A percentile compares a stretch with the other conserved stretches of the same genome.
Evolutionary conservation across 805 yeast species (phyloP).

Genomic region (Teunomyces aglyptinius): DNA sequence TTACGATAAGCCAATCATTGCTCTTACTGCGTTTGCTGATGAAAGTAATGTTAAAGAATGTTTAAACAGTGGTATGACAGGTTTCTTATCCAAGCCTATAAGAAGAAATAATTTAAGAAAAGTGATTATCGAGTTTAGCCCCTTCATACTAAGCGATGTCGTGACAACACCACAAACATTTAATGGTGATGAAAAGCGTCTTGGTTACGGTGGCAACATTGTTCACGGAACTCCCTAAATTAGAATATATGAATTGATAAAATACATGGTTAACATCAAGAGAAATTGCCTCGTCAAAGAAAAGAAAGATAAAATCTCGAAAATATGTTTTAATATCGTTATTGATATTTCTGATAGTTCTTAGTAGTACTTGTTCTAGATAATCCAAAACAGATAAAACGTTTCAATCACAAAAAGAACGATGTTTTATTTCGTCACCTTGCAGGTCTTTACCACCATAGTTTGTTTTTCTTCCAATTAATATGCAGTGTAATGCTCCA

Average conservation of each 20-base stretch:
- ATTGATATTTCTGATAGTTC: no score
- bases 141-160: slow-evolving; percentile 29
- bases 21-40: slow-evolving; percentile 94
- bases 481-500: neutral
- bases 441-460: neutral
- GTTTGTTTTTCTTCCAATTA: neutral
- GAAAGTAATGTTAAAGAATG: slow-evolving; percentile 86
- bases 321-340: no score
- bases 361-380: neutral
- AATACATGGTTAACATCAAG: no score
- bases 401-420: no score
- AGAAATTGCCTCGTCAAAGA: no score
- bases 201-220: slow-evolving; percentile 16
- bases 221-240: neutral
- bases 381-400: neutral
- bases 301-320: no score
- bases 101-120: slow-evolving; percentile 65
- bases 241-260: neutral
- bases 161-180: slow-evolving; percentile 34
- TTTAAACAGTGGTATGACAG: slow-evolving; percentile 86
- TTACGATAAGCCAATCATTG: slow-evolving; percentile 77
- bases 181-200: slow-evolving; percentile 26
- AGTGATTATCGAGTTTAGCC: slow-evolving; percentile 49
- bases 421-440: neutral
- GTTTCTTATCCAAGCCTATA: slow-evolving; percentile 86